Percentiles rank a stretch among this genome's conserved stretches.
These are phyloP conservation scores for Clarireedia homoeocarpa DNA, from an alignment of 2,329 filamentous ascomycete species.

Conservation along the genomic window DNA sequence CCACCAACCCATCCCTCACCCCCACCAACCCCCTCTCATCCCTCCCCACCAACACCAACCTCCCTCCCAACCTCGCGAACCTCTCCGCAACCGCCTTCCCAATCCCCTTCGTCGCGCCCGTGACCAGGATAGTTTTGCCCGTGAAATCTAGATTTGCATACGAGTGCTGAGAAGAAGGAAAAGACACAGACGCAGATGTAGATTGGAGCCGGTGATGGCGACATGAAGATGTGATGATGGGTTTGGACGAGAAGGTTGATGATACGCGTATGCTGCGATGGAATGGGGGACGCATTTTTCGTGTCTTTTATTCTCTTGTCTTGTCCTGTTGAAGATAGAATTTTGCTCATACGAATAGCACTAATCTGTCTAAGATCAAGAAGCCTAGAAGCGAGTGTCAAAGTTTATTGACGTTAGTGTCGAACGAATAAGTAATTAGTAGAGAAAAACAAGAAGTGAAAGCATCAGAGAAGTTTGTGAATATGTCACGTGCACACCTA, in stretches of 20 bases:
- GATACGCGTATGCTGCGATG: not conserved
- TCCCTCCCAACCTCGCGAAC: slow-evolving; percentile 56
- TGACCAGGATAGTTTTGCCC: slow-evolving; percentile 44
- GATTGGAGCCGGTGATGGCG: too few relatives aligned
- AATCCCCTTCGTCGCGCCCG: slow-evolving; percentile 64
- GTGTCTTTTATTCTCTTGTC: not conserved
- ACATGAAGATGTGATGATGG: too few relatives aligned
- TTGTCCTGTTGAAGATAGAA: not conserved
- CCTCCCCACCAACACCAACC: slow-evolving; percentile 54
- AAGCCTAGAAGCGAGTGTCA: not conserved
- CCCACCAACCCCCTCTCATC: slow-evolving; percentile 57
- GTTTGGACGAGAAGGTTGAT: too few relatives aligned
- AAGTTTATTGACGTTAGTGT: not conserved
- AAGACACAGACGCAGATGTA: too few relatives aligned
- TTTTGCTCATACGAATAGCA: not conserved
- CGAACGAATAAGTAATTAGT: too few relatives aligned
- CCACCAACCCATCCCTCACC: slow-evolving; percentile 34
- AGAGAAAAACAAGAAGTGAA: too few relatives aligned
- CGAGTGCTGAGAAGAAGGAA: too few relatives aligned
- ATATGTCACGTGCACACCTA: too few relatives aligned
- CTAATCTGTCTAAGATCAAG: not conserved
- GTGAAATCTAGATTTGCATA: too few relatives aligned
- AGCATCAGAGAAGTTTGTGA: too few relatives aligned
- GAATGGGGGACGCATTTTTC: not conserved
- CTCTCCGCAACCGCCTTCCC: slow-evolving; percentile 57